Evolutionary conservation across 2,329 filamentous ascomycete genomes (phyloP), one percentile per base, ranked within the genome.

Genomic region (Pseudogymnoascus sp.): DNA sequence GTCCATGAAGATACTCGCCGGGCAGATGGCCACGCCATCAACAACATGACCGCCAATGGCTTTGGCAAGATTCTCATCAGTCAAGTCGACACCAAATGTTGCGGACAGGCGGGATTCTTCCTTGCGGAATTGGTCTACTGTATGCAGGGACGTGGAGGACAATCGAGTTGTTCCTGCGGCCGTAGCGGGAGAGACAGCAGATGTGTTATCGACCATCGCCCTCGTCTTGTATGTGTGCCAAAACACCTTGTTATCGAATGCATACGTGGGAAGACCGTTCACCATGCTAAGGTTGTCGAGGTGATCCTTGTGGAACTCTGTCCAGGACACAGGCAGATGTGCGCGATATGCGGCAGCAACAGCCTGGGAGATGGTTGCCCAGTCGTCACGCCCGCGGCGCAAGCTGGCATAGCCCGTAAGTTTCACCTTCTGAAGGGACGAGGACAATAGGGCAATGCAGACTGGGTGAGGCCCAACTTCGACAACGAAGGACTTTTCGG

Each of bases 401-500:
- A 84, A 74, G 2, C 81, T 80, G 16, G 79, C 74, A 11, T 77
- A 22, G 64, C 16, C 57, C 62, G 41, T 61, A 41, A 41, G 65
- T 64, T 54, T 65, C 6, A 75, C 72, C 6, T 60, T 63, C 20
- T 80, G 80, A 60, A 88, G 79, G 4, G 81, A 83, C 7, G 82
- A 79, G 75, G 85, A 85, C 65, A 89, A 80, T 79, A 90, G 85
- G 62, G 81, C 81, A 54, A 80, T 79, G 72, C 82, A 87, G 12
- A 89, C 81, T 0, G 86, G 85, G 67, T 89, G 84, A 37, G 87
- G 86, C 14, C 88, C 87, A 63, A 90, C 74, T 71, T 91, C 88
- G 60, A 90, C 74, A 81, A 83, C 89, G 30, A 84, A 78, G 1
- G 86, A 88, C 73, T 86, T 83, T 65, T 85, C 82, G 63, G 86